A percentile compares a stretch with the other conserved stretches of the same genome.
These are phyloP conservation scores for Butyriboletus loyo DNA, from an alignment of 768 basidiomycete species.

Conservation along the genomic window DNA sequence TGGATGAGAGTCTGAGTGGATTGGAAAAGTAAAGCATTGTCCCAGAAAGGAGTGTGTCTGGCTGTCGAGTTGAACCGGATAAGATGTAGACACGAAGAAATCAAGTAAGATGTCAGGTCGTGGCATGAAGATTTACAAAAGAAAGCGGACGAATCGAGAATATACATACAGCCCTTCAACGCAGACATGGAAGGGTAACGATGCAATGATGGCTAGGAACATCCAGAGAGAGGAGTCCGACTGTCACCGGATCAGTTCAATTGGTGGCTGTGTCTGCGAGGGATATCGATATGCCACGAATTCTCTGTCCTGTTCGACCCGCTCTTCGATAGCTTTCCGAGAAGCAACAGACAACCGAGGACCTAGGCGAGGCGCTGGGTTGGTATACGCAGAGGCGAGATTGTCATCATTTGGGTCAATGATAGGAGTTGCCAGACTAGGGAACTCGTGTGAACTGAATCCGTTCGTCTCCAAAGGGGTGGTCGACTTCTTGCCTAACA, in stretches of 20 bases:
- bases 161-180: conserved; percentile 5
- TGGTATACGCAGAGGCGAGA: conserved; percentile 43
- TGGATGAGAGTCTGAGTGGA: conserved; percentile 10
- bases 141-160: conserved; percentile 5
- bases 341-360: conserved; percentile 63
- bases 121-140: conserved; percentile 20
- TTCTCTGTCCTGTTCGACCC: conserved; percentile 81
- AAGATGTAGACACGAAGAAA: conserved; percentile 14
- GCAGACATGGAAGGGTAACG: conserved; percentile 2
- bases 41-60: conserved; percentile 26
- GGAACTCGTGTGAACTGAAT: conserved; percentile 44
- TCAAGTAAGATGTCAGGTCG: conserved; percentile 15
- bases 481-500: conserved; percentile 58
- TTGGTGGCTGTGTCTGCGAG: conserved; percentile 60
- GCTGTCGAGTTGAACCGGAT: conserved; percentile 15
- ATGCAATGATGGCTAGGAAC: conserved; percentile 3
- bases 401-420: conserved; percentile 51
- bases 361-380: conserved; percentile 46
- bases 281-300: conserved; percentile 89
- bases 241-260: conserved; percentile 55
- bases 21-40: conserved; percentile 20
- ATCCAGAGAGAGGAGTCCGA: not conserved
- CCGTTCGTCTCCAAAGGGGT: conserved; percentile 29
- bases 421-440: conserved; percentile 42
- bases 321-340: conserved; percentile 69